Conservation (phyloP, 2,329 filamentous ascomycete species). For the Aspergillus texensis region DNA sequence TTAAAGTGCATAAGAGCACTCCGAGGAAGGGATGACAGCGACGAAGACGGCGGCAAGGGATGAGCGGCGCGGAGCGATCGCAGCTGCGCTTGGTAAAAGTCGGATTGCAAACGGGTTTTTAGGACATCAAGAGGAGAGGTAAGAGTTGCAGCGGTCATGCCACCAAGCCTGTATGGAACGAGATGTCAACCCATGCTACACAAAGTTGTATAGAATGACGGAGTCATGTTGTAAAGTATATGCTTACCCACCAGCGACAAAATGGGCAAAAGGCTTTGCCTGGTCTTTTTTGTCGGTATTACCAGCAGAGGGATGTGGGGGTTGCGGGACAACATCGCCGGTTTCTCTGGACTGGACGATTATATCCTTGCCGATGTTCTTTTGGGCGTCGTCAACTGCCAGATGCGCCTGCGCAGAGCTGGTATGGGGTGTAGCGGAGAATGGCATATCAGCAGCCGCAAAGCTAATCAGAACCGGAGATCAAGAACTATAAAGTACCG, state of each 20-base stretch:
- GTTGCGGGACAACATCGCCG: conserved; percentile 38
- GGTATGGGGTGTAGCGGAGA: conserved; percentile 24
- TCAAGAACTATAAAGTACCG: not conserved
- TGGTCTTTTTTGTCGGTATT: conserved; percentile 41
- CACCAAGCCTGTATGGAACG: conserved; percentile 65
- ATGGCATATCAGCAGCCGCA: conserved; percentile 22
- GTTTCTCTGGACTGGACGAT: conserved; percentile 40
- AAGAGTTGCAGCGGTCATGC: conserved; percentile 89
- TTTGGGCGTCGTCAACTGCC: conserved; percentile 15
- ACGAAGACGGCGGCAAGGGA: conserved; percentile 49
- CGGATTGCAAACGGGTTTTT: conserved; percentile 89
- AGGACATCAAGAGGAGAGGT: conserved; percentile 92
- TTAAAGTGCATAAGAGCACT: conserved; percentile 54
- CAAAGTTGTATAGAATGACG: not conserved
- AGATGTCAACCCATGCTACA: not conserved
- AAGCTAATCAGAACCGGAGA: not conserved
- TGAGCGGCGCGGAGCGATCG: conserved; percentile 63
- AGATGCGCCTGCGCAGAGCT: conserved; percentile 32
- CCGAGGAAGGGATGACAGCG: conserved; percentile 64
- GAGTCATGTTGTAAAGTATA: not conserved
- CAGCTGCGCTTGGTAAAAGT: conserved; percentile 88
- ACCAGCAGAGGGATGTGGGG: conserved; percentile 21
- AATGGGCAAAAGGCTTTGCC: conserved; percentile 84
- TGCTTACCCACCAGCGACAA: conserved; percentile 83
- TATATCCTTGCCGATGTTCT: conserved; percentile 18